phyloP scores from a whole-genome alignment of 495 filamentous ascomycete species.

The Clohesyomyces aquaticus region DNA sequence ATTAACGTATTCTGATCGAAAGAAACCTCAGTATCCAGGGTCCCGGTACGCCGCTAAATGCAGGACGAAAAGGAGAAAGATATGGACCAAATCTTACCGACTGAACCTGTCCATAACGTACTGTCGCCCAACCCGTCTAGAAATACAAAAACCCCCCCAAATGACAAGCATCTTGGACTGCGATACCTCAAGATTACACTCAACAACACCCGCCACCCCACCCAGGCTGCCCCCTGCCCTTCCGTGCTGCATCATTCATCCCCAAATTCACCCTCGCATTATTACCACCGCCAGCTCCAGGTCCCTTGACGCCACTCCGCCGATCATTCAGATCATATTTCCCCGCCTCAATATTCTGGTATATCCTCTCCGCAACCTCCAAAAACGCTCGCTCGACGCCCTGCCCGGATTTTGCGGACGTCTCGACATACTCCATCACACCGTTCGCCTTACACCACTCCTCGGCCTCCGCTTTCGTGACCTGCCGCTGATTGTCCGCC shows the following conservation, averaged over 20 bases:
- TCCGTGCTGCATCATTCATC: slow-evolving; percentile 54
- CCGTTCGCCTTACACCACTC: slow-evolving; percentile 84
- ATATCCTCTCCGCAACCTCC: slow-evolving; percentile 90
- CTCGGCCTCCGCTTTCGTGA: slow-evolving; percentile 76
- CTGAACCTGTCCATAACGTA: no score
- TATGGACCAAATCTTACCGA: no score
- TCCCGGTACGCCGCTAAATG: no score
- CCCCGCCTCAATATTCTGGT: slow-evolving; percentile 90
- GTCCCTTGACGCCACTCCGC: slow-evolving; percentile 88
- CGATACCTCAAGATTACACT: no score
- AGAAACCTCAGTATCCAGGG: no score
- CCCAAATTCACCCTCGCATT: slow-evolving; percentile 60
- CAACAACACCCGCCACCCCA: slow-evolving; percentile 37
- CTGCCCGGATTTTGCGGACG: slow-evolving; percentile 91
- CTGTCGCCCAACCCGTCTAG: no score
- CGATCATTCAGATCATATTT: slow-evolving; percentile 94
- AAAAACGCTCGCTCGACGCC: slow-evolving; percentile 92
- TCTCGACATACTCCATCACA: slow-evolving; percentile 89
- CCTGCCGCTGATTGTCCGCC: slow-evolving; percentile 69
- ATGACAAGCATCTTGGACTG: no score
- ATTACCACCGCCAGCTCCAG: slow-evolving; percentile 57
- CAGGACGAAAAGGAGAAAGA: no score
- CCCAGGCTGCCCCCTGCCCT: slow-evolving; percentile 30
- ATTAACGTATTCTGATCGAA: no score
- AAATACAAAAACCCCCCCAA: no score